These are phyloP conservation scores for Radiomyces spectabilis DNA, from an alignment of 192 early-diverging fungal genomes.

Conservation along the genomic window DNA sequence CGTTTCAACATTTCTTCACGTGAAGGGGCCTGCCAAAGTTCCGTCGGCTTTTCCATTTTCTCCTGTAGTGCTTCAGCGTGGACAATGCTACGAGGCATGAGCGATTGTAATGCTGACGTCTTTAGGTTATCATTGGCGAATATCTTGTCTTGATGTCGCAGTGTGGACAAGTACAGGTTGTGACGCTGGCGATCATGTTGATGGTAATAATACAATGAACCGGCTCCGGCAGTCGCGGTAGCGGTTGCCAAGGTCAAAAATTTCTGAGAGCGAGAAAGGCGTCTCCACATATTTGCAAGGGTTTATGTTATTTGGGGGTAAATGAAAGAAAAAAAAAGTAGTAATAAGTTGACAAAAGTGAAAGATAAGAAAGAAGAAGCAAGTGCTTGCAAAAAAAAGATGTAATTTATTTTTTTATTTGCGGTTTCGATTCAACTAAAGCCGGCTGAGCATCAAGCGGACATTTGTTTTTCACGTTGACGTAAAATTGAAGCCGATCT, in stretches of 20 bases:
- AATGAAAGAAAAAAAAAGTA: neutral
- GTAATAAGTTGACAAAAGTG: neutral
- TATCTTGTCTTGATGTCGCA: neutral
- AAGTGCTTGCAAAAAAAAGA: neutral
- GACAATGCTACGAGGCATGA: conserved; percentile 3
- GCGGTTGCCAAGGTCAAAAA: conserved; percentile 3
- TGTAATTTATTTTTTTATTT: neutral
- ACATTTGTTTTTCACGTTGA: neutral
- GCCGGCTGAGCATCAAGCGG: neutral
- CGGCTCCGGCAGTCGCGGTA: conserved; percentile 10
- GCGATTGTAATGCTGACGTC: neutral
- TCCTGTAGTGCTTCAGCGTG: conserved; percentile 14
- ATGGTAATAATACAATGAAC: conserved; percentile 6
- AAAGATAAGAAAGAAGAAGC: neutral
- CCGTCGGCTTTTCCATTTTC: conserved; percentile 39
- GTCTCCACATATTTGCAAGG: conserved; percentile 22
- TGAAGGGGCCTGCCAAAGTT: conserved; percentile 69
- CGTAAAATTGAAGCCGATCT: neutral
- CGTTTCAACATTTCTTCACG: conserved; percentile 64
- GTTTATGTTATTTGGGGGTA: neutral
- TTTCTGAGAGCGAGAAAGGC: conserved; percentile 21
- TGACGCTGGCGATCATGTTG: neutral
- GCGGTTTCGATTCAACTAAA: no score
- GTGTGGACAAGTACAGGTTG: neutral
- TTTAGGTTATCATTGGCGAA: neutral